Evolutionary conservation across 768 basidiomycete species (phyloP).

Genomic region (Panaeolus cyanescens): DNA sequence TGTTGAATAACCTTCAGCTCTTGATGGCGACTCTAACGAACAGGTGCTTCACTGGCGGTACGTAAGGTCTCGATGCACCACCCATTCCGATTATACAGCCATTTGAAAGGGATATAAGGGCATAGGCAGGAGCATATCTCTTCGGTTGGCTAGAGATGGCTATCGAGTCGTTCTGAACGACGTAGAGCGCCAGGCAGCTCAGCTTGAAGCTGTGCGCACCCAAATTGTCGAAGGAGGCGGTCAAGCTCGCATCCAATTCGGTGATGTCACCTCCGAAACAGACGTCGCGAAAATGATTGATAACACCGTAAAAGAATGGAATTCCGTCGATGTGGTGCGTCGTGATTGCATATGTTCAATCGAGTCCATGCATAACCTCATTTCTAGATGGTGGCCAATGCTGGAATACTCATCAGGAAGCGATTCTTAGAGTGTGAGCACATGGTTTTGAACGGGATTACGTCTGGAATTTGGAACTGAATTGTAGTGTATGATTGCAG

Average conservation of each 20-base stretch:
- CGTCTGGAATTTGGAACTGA: too few species aligned
- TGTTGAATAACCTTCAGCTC: too few species aligned
- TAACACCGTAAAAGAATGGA: slow-evolving; percentile 33
- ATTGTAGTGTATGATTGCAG: slow-evolving; percentile 8
- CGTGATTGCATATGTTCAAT: not conserved
- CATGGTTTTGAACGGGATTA: not conserved
- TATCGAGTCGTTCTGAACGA: slow-evolving; percentile 51
- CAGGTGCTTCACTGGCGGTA: too few species aligned
- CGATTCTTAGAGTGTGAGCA: slow-evolving; percentile 26
- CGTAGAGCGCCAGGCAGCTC: slow-evolving; percentile 25
- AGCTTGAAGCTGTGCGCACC: slow-evolving; percentile 25
- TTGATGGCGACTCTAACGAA: too few species aligned
- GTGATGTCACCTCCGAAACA: slow-evolving; percentile 42
- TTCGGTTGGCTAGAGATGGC: slow-evolving; percentile 48
- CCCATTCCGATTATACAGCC: too few species aligned
- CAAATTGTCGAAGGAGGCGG: slow-evolving; percentile 31
- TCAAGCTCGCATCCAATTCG: slow-evolving; percentile 20
- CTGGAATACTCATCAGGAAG: slow-evolving; percentile 30
- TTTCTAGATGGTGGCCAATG: slow-evolving; percentile 47
- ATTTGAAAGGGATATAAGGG: too few species aligned
- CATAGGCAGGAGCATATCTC: slow-evolving; percentile 49
- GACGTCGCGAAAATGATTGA: slow-evolving; percentile 44
- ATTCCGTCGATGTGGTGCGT: slow-evolving; percentile 49
- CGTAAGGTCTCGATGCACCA: too few species aligned
- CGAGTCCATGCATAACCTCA: not conserved